Evolutionary conservation across 768 basidiomycete genomes (phyloP), one percentile per base, ranked within the genome.

Genomic region (Coprinopsis sp.): DNA sequence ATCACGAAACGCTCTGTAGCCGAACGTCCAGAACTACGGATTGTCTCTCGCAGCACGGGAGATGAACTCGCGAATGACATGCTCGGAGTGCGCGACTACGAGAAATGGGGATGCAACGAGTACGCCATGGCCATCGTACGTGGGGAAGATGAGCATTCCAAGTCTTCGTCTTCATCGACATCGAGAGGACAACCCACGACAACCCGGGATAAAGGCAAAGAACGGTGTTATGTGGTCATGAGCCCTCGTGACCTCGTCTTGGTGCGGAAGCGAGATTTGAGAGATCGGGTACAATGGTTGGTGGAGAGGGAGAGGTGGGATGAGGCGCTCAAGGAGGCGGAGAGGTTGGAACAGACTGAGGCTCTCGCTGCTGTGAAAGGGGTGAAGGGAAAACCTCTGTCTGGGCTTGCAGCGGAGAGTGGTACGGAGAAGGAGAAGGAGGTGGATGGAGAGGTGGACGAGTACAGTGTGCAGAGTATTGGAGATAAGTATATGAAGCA

Each of bases 281-380:
- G 81, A 55, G 96, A 99, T 61, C 93, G 94, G 61, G 79, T 99
- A 31, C 71, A 76, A 7, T 99, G 96, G 96, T 67, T 99, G 14
- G 84, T 97, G 10, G 91, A 97, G 59, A 74, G 81, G 54, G 72
- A 77, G 60, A 69, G 82, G 53, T 99, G 91, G 55, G 92, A 95
- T 55, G 92, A 97, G 57, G 96, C 96, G 3, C 67, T 99, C 53
- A 77, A 74, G 8, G 83, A 82, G 49, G 79, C 90, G 10, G 92
- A 97, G 66, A 70, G 72, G 51, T 71, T 91, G 46, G 76, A 77
- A 54, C 64, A 18, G 64, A 65, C 47, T 59, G 59, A 39, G 50
- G 29, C 37, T 52, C 54, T 41, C 59, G 51, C 49, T 62, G 41
- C 46, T 59, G 28, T 25, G 54, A n/a, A 28, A 54, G 11, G 47